phyloP scores from a whole-genome alignment of 108 stramenopile genomes.

The Cyclotella sp. region DNA sequence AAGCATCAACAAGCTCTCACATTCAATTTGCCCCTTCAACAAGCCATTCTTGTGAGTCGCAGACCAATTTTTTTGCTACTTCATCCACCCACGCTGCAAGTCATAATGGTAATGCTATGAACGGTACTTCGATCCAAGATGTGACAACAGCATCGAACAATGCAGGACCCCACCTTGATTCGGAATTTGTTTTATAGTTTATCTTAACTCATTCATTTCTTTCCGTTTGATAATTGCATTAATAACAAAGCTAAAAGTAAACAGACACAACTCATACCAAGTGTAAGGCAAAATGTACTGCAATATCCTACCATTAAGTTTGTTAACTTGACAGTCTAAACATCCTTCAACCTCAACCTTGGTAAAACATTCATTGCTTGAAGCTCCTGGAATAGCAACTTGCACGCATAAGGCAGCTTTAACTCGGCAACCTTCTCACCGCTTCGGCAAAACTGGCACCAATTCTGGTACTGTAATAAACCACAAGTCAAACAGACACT shows the following conservation, averaged over 20 bases:
- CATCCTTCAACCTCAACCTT: conserved; percentile 81
- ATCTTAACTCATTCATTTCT: too few relatives aligned
- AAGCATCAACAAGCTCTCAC: neutral
- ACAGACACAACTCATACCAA: neutral
- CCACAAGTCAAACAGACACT: conserved; percentile 97
- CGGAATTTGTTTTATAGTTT: conserved; percentile 3
- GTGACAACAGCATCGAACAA: too few relatives aligned
- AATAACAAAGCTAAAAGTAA: neutral
- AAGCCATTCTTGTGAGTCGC: neutral
- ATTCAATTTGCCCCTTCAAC: neutral
- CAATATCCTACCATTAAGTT: neutral
- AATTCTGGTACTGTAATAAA: conserved; percentile 92
- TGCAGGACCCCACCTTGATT: too few relatives aligned
- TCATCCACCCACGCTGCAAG: neutral
- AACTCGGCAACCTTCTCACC: conserved; percentile 93
- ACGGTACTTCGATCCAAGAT: too few relatives aligned
- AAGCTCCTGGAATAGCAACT: conserved; percentile 98
- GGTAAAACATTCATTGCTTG: conserved; percentile 97
- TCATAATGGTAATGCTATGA: neutral
- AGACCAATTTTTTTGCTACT: neutral
- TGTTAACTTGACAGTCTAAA: conserved; percentile 50
- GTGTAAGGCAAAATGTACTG: too few relatives aligned
- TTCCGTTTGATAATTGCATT: neutral
- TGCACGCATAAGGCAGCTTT: conserved; percentile 98
- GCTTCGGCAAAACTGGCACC: conserved; percentile 97